These are phyloP conservation scores for Populus trichocarpa DNA, from an alignment of 441 rosid genomes.

Conservation along the genomic window DNA sequence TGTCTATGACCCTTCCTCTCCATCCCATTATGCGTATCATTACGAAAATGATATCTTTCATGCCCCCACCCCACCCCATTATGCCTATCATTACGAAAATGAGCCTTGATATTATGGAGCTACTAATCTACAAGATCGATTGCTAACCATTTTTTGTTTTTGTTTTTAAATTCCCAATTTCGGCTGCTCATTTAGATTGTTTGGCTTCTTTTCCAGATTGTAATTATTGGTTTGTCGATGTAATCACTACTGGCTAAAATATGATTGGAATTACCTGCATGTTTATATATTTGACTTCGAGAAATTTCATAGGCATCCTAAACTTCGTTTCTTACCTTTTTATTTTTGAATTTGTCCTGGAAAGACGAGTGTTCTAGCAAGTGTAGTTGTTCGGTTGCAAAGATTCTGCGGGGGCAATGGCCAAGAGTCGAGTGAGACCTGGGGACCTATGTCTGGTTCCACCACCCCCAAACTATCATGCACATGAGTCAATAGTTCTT, in stretches of 20 bases:
- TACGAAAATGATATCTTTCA: slow-evolving; percentile 21
- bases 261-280: neutral
- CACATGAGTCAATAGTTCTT: neutral
- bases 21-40: neutral
- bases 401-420: neutral
- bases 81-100: slow-evolving; percentile 4
- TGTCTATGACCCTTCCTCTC: slow-evolving; percentile 24
- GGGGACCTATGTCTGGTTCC: neutral
- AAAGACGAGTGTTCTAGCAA: neutral
- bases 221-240: neutral
- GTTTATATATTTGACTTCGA: neutral
- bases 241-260: neutral
- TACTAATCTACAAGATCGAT: neutral
- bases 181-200: neutral
- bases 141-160: neutral
- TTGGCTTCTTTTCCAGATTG: neutral
- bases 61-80: slow-evolving; percentile 5
- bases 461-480: neutral
- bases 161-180: neutral
- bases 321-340: neutral
- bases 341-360: neutral
- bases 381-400: neutral
- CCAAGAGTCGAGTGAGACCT: neutral
- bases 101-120: neutral
- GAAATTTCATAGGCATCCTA: neutral